These are phyloP conservation scores for Cynara cardunculus DNA, from an alignment of 129 eudicot genomes.

Conservation along the genomic window DNA sequence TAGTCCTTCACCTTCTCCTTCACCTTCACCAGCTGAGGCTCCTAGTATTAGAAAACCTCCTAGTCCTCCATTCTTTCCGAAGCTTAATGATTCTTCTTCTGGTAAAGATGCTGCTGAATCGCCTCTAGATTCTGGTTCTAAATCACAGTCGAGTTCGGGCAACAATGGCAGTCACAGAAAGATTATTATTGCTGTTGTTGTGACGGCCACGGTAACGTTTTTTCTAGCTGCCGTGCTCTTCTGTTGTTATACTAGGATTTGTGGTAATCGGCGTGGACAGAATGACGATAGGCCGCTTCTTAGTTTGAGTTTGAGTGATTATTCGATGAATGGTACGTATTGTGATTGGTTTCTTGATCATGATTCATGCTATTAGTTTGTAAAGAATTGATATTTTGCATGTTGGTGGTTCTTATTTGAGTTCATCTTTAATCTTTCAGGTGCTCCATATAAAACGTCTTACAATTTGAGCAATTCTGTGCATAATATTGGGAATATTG, in stretches of 20 bases:
- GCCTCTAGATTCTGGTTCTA: conserved; percentile 15
- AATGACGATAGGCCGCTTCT: conserved; percentile 83
- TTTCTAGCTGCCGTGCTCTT: conserved; percentile 50
- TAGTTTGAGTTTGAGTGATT: conserved; percentile 63
- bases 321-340: conserved; percentile 40
- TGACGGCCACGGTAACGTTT: conserved; percentile 63
- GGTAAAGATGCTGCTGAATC: not conserved
- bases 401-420: conserved; percentile 12
- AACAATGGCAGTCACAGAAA: conserved; percentile 28
- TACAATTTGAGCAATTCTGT: conserved; percentile 33
- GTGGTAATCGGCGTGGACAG: conserved; percentile 35
- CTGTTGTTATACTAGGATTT: conserved; percentile 42
- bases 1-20: conserved; percentile 20
- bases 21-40: conserved; percentile 6
- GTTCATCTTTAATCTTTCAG: conserved; percentile 33
- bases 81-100: not conserved
- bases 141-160: conserved; percentile 16
- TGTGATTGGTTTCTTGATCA: not conserved
- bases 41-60: conserved; percentile 22
- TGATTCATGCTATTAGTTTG: not conserved
- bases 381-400: not conserved
- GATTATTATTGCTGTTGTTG: conserved; percentile 61
- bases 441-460: conserved; percentile 47
- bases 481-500: conserved; percentile 40
- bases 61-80: conserved; percentile 25